These are phyloP conservation scores for Metarhizium humberi DNA, from an alignment of 2,329 filamentous ascomycete species.

Conservation along the genomic window DNA sequence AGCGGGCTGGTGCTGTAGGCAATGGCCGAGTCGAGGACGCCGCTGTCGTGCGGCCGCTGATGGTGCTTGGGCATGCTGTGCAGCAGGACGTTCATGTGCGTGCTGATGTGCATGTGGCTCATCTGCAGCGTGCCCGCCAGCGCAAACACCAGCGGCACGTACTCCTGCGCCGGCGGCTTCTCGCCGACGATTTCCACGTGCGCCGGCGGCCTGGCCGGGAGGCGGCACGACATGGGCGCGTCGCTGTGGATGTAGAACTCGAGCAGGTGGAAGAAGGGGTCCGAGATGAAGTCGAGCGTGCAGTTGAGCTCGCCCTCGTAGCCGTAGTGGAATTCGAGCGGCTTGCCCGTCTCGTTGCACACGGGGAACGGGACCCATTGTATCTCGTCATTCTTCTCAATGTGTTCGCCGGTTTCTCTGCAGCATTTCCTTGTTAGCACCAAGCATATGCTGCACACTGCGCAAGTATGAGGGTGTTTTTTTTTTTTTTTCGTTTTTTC, in stretches of 20 bases:
- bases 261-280: conserved; percentile 78
- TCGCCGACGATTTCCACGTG: conserved; percentile 47
- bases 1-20: conserved; percentile 77
- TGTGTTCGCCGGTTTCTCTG: conserved; percentile 83
- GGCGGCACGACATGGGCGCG: conserved; percentile 81
- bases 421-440: neutral
- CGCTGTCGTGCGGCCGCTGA: conserved; percentile 54
- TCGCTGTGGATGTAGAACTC: conserved; percentile 98
- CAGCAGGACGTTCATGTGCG: conserved; percentile 80
- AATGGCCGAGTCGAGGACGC: conserved; percentile 76
- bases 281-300: conserved; percentile 67
- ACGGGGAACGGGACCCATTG: conserved; percentile 86
- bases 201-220: conserved; percentile 64
- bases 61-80: conserved; percentile 59
- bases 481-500: too few species aligned
- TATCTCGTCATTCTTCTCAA: conserved; percentile 75
- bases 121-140: conserved; percentile 81
- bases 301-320: conserved; percentile 74
- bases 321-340: conserved; percentile 82
- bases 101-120: conserved; percentile 83
- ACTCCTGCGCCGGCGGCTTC: conserved; percentile 42
- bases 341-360: conserved; percentile 78
- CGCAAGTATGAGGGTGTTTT: too few species aligned
- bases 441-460: too few species aligned
- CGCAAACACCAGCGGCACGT: conserved; percentile 80